These are phyloP conservation scores for Protoeuglena noctilucae DNA, from an alignment of 139 green algal genomes.

Conservation along the genomic window DNA sequence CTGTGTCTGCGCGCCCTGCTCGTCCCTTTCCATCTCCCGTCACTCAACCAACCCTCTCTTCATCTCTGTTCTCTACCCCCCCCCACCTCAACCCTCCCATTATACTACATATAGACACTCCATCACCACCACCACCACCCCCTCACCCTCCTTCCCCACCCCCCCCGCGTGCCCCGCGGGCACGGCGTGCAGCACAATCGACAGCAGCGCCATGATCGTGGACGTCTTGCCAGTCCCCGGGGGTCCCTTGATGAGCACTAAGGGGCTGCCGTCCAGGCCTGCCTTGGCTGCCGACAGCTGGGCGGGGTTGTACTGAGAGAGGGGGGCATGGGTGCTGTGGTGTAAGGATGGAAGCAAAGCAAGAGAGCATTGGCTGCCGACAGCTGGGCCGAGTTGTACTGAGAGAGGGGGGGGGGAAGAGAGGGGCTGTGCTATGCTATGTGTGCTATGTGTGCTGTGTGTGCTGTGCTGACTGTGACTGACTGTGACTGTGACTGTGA, in stretches of 20 bases:
- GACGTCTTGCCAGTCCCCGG: constrained; percentile 93
- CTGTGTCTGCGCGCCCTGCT: too few relatives aligned
- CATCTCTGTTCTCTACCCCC: constrained; percentile 31
- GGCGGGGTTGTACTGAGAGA: constrained; percentile 32
- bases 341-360: constrained; percentile 28
- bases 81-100: not conserved
- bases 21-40: too few relatives aligned
- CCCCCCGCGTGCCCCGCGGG: constrained; percentile 28
- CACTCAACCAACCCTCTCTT: not conserved
- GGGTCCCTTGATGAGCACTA: constrained; percentile 67
- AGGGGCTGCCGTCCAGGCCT: constrained; percentile 42
- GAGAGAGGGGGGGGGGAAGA: too few relatives aligned
- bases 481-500: too few relatives aligned
- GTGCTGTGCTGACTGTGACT: too few relatives aligned
- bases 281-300: constrained; percentile 50
- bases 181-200: constrained; percentile 79
- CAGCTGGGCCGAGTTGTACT: too few relatives aligned
- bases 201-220: constrained; percentile 68
- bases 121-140: too few relatives aligned
- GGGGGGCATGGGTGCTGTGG: constrained; percentile 21
- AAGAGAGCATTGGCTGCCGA: constrained; percentile 11
- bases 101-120: not conserved
- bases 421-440: too few relatives aligned
- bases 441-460: too few relatives aligned
- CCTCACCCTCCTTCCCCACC: too few relatives aligned